Base-by-base conservation (phyloP, 2,329 filamentous ascomycete genomes). In the Phyllachora maydis region DNA sequence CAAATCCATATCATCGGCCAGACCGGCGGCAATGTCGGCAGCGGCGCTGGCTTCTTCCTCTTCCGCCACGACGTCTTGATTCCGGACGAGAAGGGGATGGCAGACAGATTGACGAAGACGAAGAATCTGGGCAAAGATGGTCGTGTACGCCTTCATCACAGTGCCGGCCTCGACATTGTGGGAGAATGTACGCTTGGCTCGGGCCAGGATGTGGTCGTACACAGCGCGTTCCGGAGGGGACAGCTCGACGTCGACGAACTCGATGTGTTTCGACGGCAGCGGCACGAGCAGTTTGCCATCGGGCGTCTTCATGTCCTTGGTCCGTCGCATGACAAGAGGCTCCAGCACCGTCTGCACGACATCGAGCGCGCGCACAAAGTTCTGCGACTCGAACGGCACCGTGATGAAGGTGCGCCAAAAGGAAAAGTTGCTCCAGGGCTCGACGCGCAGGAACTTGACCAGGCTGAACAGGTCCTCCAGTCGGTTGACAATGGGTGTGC, bases 361-460 rank as follows among this genome's bases (percentile, higher is more conserved):
- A 41, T 95, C 88, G 6, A 98, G 57, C 1, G 88, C 88, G 4
- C 83, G 72, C 35, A 93, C 68, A 41, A 91, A 93, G 32, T 98
- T 77, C 34, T 88, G 88, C 0, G 81, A 85, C 45, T 98, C 88
- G 33, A 98, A 98, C 0, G 88, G 88, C 2, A 91, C 73, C 0
- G 88, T 98, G 40, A 98, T 95, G 43, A 98, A 98, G 0, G 88
- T 95, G 42, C 83, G 83, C 88, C 88, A 98, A 50, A 92, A 98
- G 0, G 83, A 92, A 45, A 98, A 98, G 44, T 95, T 95, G 39
- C 76, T 88, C 88, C 88, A 98, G 0, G 88, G 88, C 42, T 95
- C 85, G 4, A 98, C 88, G 27, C 79, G 72, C 8, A 98, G 54
- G 48, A 95, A 98, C 3, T 79, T 70, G 8, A 95, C 79, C 18